Evolutionary conservation across 1,284 basidiomycete genomes (phyloP), one percentile per base, ranked within the genome.

Genomic region (Naganishia cerealis): DNA sequence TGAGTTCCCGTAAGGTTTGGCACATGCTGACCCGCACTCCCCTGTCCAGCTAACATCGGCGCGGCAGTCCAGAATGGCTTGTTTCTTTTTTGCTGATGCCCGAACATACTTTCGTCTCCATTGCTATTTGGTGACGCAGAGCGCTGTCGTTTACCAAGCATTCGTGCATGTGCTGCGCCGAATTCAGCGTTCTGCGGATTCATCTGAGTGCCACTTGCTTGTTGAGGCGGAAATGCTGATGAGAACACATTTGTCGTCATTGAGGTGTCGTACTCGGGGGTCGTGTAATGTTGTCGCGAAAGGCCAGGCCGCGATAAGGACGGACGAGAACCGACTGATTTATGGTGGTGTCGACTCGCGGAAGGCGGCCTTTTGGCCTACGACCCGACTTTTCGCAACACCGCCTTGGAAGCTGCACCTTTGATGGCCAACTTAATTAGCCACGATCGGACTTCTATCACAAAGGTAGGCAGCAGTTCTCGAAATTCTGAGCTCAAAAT

Each of bases 241-340:
- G 54, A 50, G n/a, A 54, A 63, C 18, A 63, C 61, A 38, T 63
- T 63, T 50, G 61, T 53, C 61, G 54, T 63, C 18, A 16, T 42
- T 29, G 40, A 18, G 15, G 29, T 8, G 24, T 15, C 38, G n/a
- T 33, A 9, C 16, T 21, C n/a, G 46, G 2, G 21, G 13, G 46
- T 24, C 9, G n/a, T 13, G 21, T 3, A 50, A 24, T 24, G 7
- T 24, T 50, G 15, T 50, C 13, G n/a, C 8, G 13, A 6, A 24
- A 24, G n/a, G 46, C 46, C 46, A 8, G 8, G 46, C 8, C 46
- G n/a, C 2, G 15, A 15, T 7, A 7, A 50, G 46, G 46, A 50
- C 5, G n/a, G 46, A 50, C 6, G 46, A 9, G 15, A 13, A 50
- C 9, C n/a, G 46, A 24, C 46, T 50, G 46, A 50, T 50, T 24